phyloP scores from a whole-genome alignment of 2,329 filamentous ascomycete species.

The Stachybotrys echinatus region DNA sequence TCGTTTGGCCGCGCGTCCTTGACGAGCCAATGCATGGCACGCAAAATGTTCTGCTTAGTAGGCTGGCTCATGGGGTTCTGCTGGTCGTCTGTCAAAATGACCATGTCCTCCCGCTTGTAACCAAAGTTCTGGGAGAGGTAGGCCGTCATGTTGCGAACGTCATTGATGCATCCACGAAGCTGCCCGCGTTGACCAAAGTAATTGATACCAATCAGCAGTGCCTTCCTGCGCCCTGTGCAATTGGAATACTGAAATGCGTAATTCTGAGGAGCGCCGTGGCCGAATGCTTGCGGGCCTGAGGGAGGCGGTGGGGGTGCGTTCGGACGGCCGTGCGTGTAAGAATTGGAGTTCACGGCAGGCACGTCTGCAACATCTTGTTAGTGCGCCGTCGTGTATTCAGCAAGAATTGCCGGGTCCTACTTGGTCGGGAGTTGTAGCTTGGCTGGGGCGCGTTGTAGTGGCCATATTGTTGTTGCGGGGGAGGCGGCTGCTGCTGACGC shows the following conservation, averaged over 20 bases:
- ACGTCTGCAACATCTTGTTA: conserved; percentile 8
- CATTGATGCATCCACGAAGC: conserved; percentile 90
- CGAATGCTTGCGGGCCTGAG: conserved; percentile 63
- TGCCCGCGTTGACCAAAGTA: conserved; percentile 92
- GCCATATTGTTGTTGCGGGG: conserved; percentile 24
- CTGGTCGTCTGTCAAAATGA: conserved; percentile 91
- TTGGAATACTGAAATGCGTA: conserved; percentile 90
- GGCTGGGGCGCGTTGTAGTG: conserved; percentile 31
- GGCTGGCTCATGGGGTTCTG: conserved; percentile 97
- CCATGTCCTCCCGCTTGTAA: conserved; percentile 95
- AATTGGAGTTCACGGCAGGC: conserved; percentile 9
- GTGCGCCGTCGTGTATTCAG: not conserved
- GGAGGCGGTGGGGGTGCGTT: conserved; percentile 62
- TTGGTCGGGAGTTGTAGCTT: conserved; percentile 43
- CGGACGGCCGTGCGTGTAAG: conserved; percentile 1
- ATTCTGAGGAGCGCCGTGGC: conserved; percentile 70
- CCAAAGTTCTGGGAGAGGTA: conserved; percentile 87
- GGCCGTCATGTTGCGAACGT: conserved; percentile 93
- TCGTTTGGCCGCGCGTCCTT: conserved; percentile 91
- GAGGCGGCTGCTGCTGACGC: conserved; percentile 18
- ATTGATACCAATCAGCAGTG: conserved; percentile 89
- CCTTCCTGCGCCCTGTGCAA: conserved; percentile 84
- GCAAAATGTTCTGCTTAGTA: conserved; percentile 88
- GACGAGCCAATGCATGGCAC: conserved; percentile 97
- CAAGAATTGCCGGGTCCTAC: conserved; percentile 27